Percentiles rank a stretch among this genome's conserved stretches.
These are phyloP conservation scores for Penicillium sp. DNA, from an alignment of 2,329 filamentous ascomycete genomes.

Conservation along the genomic window DNA sequence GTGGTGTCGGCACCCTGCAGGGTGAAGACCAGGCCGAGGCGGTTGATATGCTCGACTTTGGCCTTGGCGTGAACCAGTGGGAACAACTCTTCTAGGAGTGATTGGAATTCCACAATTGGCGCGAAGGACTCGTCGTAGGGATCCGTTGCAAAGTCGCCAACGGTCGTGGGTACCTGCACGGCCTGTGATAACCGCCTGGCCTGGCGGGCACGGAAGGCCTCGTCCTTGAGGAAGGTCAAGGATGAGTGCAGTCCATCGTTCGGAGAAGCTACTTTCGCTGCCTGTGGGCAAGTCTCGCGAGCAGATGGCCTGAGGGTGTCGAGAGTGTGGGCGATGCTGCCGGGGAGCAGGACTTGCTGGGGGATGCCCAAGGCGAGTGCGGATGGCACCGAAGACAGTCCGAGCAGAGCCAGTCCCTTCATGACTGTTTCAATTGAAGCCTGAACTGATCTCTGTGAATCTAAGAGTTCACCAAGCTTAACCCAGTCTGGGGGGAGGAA, in stretches of 20 bases:
- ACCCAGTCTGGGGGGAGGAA: too few relatives aligned
- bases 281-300: slow-evolving; percentile 32
- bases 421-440: slow-evolving; percentile 7
- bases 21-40: slow-evolving; percentile 63
- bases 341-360: slow-evolving; percentile 26
- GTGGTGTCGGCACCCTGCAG: slow-evolving; percentile 55
- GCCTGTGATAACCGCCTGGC: slow-evolving; percentile 56
- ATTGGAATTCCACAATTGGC: slow-evolving; percentile 57
- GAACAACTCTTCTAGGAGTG: slow-evolving; percentile 53
- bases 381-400: slow-evolving; percentile 20
- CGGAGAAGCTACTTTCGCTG: slow-evolving; percentile 28
- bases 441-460: background rate
- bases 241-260: slow-evolving; percentile 33
- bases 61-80: slow-evolving; percentile 50
- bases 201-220: slow-evolving; percentile 39
- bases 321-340: slow-evolving; percentile 1
- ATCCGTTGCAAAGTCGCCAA: slow-evolving; percentile 39
- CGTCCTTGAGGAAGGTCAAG: slow-evolving; percentile 31
- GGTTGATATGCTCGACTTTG: slow-evolving; percentile 60
- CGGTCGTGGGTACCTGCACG: slow-evolving; percentile 56
- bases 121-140: slow-evolving; percentile 62
- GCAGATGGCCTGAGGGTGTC: slow-evolving; percentile 6
- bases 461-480: background rate
- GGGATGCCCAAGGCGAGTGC: slow-evolving; percentile 29
- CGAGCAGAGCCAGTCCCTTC: slow-evolving; percentile 19